Evolutionary conservation across 208 protist genomes (phyloP).

Genomic region (Leishmania mexicana): DNA sequence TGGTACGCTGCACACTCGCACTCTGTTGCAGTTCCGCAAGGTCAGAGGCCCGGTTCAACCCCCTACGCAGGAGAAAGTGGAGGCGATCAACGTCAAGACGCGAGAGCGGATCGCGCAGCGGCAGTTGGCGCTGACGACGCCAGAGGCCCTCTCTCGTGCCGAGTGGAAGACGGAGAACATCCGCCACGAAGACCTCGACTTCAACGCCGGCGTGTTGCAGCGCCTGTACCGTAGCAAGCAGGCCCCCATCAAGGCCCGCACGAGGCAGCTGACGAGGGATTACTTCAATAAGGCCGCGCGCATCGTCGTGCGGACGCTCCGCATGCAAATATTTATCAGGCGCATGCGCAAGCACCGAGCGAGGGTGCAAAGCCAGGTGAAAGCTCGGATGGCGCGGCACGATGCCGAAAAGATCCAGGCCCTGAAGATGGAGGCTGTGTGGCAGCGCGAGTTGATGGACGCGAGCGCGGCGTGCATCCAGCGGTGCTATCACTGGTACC

Average conservation of each 20-base stretch:
- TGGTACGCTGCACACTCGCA: conserved; percentile 4
- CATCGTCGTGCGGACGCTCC: conserved; percentile 76
- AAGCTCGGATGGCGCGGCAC: conserved; percentile 34
- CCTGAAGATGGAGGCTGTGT: conserved; percentile 59
- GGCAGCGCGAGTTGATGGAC: conserved; percentile 68
- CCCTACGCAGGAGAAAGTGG: conserved; percentile 48
- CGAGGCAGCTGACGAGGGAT: conserved; percentile 45
- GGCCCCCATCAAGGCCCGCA: conserved; percentile 42
- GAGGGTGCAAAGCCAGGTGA: conserved; percentile 23
- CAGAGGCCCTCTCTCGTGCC: conserved; percentile 53
- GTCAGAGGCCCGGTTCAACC: conserved; percentile 34
- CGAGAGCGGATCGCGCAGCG: conserved; percentile 30
- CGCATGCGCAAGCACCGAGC: conserved; percentile 29
- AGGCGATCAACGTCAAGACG: conserved; percentile 61
- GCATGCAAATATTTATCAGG: conserved; percentile 59
- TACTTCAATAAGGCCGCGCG: conserved; percentile 73
- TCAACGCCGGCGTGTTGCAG: conserved; percentile 86
- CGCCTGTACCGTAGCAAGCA: conserved; percentile 55
- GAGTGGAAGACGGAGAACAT: conserved; percentile 80
- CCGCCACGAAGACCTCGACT: conserved; percentile 72
- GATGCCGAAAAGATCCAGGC: conserved; percentile 40
- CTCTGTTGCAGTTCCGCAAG: conserved; percentile 64
- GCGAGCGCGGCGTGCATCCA: conserved; percentile 73
- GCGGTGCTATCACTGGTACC: conserved; percentile 71
- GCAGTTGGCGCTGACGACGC: conserved; percentile 35